Base-by-base conservation (phyloP, 768 basidiomycete species). In the Pleurotus tuoliensis region DNA sequence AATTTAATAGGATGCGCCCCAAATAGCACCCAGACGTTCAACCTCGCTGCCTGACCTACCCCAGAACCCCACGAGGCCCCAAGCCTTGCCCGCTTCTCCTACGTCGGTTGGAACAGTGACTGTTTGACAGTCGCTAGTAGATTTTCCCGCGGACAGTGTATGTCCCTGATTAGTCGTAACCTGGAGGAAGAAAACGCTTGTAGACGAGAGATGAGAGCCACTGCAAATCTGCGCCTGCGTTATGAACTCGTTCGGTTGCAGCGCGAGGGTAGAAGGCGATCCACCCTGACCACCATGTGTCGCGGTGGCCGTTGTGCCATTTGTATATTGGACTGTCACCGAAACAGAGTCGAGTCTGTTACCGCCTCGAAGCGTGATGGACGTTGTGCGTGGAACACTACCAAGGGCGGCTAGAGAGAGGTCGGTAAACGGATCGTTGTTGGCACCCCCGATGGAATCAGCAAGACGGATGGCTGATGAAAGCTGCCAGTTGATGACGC, bases 281-380 rank as follows among this genome's bases (percentile, higher is more conserved):
- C 73, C 74, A 15, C 74, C 74, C 15, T 67, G 63, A 5, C 73
- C 72, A 1, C 74, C 73, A 56, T 71, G 73, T 3, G 63, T 57
- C 12, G 67, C 58, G 2, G 61, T 62, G 8, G 61, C 50, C 4
- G 58, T 54, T 2, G 64, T 49, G 4, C 61, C 64, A 37, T 60
- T 61, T 24, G 54, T 20, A 53, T 62, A 63, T 30, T 63, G 57
- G 5, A 66, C 57, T 12, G 66, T 63, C 46, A 67, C 67, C 4
- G 66, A 65, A 22, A 75, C 59, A 8, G 60, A 66, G 58, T 75
- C 73, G 38, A 75, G 62, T 20, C 74, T 61, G 45, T 51, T 64
- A 0, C 58, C 73, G 15, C 68, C 65, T 40, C 70, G 66, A 45
- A 75, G 57, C 38, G 70, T 73, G 24, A 75, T 57, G 30, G 66